These are phyloP conservation scores for Amanita subjunquillea DNA, from an alignment of 768 basidiomycete species.

Conservation along the genomic window DNA sequence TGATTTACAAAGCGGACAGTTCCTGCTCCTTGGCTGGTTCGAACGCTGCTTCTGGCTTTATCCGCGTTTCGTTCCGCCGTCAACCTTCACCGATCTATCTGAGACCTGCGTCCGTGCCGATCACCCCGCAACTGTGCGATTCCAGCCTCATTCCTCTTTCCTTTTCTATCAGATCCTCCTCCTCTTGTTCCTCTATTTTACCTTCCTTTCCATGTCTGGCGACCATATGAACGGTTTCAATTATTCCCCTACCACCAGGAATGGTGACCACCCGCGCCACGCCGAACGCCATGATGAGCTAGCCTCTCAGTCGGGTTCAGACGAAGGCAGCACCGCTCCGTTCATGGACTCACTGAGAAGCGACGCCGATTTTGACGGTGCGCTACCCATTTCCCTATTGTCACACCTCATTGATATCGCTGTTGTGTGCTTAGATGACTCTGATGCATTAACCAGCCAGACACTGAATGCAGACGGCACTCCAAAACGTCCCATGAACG, in stretches of 20 bases:
- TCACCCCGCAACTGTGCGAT: constrained; percentile 23
- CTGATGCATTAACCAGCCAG: constrained; percentile 56
- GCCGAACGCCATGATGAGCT: constrained; percentile 29
- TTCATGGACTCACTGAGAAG: constrained; percentile 26
- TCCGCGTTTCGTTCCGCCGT: constrained; percentile 35
- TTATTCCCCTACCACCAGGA: constrained; percentile 13
- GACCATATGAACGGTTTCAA: constrained; percentile 11
- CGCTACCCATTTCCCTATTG: constrained; percentile 1
- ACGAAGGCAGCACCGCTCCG: constrained; percentile 35
- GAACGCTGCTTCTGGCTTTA: constrained; percentile 26
- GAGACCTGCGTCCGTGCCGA: constrained; percentile 32
- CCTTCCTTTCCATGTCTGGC: constrained; percentile 16
- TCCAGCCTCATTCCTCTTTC: constrained; percentile 12
- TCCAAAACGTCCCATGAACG: constrained; percentile 87
- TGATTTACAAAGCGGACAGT: constrained; percentile 28
- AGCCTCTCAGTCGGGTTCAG: constrained; percentile 46
- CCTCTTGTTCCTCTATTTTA: constrained; percentile 15
- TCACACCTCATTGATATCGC: neutral
- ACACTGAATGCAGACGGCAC: constrained; percentile 81
- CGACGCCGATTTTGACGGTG: constrained; percentile 39
- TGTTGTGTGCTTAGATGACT: constrained; percentile 15
- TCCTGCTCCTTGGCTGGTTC: constrained; percentile 12
- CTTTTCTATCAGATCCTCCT: constrained; percentile 8
- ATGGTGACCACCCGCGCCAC: constrained; percentile 13
- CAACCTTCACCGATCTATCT: constrained; percentile 27